Conservation (phyloP, 2,329 filamentous ascomycete species). For the Monilinia polystroma region DNA sequence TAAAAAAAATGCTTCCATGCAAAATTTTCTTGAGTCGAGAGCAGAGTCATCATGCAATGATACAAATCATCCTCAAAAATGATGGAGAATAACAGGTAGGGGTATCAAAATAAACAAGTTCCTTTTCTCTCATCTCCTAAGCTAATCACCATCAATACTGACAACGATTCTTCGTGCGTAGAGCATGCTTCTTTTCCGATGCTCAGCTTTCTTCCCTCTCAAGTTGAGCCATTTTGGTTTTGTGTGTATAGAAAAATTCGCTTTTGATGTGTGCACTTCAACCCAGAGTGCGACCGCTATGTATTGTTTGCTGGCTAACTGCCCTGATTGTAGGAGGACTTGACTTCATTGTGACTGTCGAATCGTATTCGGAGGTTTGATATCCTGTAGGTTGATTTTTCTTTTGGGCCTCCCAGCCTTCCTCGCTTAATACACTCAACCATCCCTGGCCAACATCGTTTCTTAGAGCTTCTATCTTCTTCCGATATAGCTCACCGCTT, state of each 20-base stretch:
- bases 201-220: background rate
- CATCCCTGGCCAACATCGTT: conserved; percentile 85
- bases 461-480: conserved; percentile 82
- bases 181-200: background rate
- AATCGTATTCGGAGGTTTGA: conserved; percentile 35
- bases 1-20: conserved; percentile 12
- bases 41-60: conserved; percentile 22
- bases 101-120: conserved; percentile 25
- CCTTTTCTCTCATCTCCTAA: conserved; percentile 13
- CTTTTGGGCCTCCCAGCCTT: conserved; percentile 55
- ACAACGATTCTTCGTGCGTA: background rate
- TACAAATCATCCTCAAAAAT: conserved; percentile 22
- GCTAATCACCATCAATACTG: background rate
- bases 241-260: background rate
- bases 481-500: conserved; percentile 76
- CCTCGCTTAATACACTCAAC: conserved; percentile 81
- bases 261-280: conserved; percentile 27
- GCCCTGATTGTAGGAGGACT: conserved; percentile 37
- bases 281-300: conserved; percentile 40
- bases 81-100: conserved; percentile 11
- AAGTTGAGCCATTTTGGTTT: background rate
- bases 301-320: conserved; percentile 40
- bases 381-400: conserved; percentile 33
- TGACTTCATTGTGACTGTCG: conserved; percentile 36
- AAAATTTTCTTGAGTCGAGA: conserved; percentile 9